Evolutionary conservation across 2,329 filamentous ascomycete species (phyloP).

Genomic region (Colletotrichum somersetense): DNA sequence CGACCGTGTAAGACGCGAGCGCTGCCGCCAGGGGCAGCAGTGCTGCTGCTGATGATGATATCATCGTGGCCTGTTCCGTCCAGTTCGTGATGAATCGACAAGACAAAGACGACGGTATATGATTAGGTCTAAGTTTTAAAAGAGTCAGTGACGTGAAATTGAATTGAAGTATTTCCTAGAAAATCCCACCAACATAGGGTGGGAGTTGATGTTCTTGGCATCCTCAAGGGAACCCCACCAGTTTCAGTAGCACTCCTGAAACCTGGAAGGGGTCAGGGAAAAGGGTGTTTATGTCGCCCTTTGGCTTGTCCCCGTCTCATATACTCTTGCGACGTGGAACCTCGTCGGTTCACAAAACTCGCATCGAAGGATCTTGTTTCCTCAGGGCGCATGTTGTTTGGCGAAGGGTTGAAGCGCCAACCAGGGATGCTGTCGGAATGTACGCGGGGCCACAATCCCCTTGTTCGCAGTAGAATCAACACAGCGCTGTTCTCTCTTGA

Average conservation of each 20-base stretch:
- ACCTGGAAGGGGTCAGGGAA: conserved; percentile 25
- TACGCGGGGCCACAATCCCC: neutral
- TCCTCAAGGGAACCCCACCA: conserved; percentile 11
- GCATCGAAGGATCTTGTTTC: neutral
- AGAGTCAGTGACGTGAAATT: conserved; percentile 3
- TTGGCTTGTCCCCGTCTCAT: conserved; percentile 30
- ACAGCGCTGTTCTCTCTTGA: neutral
- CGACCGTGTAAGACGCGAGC: conserved; percentile 19
- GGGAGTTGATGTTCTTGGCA: conserved; percentile 22
- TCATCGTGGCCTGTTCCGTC: neutral
- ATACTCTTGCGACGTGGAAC: conserved; percentile 19
- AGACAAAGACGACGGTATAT: neutral
- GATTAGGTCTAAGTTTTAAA: neutral
- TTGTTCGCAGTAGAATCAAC: neutral
- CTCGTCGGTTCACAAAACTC: neutral
- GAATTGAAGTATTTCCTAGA: neutral
- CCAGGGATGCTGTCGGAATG: neutral
- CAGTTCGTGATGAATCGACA: neutral
- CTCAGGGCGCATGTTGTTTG: neutral
- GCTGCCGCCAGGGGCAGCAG: conserved; percentile 7
- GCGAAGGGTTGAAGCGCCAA: neutral
- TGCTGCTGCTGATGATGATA: neutral
- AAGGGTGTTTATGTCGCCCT: neutral
- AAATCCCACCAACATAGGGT: conserved; percentile 5
- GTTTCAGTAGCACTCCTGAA: conserved; percentile 39